Conservation (phyloP, 805 yeast genomes). For the Schwanniomyces sp. region DNA sequence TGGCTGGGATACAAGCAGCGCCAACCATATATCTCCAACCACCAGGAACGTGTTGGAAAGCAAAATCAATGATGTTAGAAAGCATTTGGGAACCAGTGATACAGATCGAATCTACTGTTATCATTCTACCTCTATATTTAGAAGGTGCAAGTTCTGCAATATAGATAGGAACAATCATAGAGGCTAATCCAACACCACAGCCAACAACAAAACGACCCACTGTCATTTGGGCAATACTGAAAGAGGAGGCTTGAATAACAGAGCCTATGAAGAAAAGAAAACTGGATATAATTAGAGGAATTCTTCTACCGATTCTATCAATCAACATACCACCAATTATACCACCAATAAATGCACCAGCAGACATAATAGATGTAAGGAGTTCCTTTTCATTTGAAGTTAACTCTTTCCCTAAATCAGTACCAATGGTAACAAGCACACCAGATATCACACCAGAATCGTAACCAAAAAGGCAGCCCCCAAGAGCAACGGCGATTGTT, state of each 20-base stretch:
- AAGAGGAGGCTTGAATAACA: constrained; percentile 49
- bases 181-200: constrained; percentile 65
- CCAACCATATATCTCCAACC: constrained; percentile 71
- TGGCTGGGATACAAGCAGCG: constrained; percentile 58
- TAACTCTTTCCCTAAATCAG: constrained; percentile 53
- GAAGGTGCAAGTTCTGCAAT: constrained; percentile 63
- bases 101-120: constrained; percentile 61
- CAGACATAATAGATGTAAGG: constrained; percentile 60
- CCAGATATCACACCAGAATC: constrained; percentile 69
- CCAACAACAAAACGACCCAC: constrained; percentile 58
- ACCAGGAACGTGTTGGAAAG: constrained; percentile 53
- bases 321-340: constrained; percentile 57
- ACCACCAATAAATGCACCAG: constrained; percentile 67
- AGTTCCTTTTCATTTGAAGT: constrained; percentile 47
- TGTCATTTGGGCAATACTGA: constrained; percentile 42
- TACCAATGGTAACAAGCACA: constrained; percentile 64
- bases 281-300: constrained; percentile 55
- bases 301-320: constrained; percentile 54
- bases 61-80: constrained; percentile 64
- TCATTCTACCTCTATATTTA: constrained; percentile 51
- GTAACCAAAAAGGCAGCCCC: constrained; percentile 46
- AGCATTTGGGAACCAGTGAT: constrained; percentile 66
- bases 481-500: constrained; percentile 15
- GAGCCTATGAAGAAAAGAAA: constrained; percentile 62
- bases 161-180: constrained; percentile 62